Base-by-base conservation (phyloP, 1,139 yeast genomes). In the Candida gigantensis region DNA sequence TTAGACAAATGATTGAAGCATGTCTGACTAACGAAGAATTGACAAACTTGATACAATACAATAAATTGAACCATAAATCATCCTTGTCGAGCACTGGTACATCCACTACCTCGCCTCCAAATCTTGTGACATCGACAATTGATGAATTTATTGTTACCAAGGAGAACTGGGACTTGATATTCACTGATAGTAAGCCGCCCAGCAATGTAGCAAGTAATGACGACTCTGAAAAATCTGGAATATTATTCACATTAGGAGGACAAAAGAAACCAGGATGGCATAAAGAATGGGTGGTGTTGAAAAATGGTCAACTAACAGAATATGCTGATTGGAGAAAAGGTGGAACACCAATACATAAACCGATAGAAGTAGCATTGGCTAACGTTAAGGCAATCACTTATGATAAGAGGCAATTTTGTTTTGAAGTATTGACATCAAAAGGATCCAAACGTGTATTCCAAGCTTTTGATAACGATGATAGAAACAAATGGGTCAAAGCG, bases 261-360 rank as follows among this genome's bases (percentile, higher is more conserved):
- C 79, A 81, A 42, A 85, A 86, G 8, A 84, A 83, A 48, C 79
- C 77, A 21, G 86, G 87, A 2, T 88, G 96, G 96, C 95, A 88
- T 58, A 87, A 87, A 52, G 90, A 84, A 58, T 86, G 95, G 94
- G 87, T 88, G 1, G 88, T 81, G 0, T 65, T 87, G 35, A 74
- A 75, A 13, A 76, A 77, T 13, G 92, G 94, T 1, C 75, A 72
- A 43, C 63, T 87, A 25, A 71, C 73, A 35, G 95, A 87, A 53
- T 87, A 77, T 55, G 73, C 86, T 29, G 90, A 86, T 58, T 87
- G 95, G 95, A 75, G 90, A 52, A 82, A 74, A 41, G 88, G 89
- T 34, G 64, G 70, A 9, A 76, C 72, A 17, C 74, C 81, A 11
- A 80, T 85, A 38, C 77, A 79, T 45, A 74, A 72, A 12, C 94